Conservation (phyloP, 2,329 filamentous ascomycete genomes). For the Ophiostoma sp. region DNA sequence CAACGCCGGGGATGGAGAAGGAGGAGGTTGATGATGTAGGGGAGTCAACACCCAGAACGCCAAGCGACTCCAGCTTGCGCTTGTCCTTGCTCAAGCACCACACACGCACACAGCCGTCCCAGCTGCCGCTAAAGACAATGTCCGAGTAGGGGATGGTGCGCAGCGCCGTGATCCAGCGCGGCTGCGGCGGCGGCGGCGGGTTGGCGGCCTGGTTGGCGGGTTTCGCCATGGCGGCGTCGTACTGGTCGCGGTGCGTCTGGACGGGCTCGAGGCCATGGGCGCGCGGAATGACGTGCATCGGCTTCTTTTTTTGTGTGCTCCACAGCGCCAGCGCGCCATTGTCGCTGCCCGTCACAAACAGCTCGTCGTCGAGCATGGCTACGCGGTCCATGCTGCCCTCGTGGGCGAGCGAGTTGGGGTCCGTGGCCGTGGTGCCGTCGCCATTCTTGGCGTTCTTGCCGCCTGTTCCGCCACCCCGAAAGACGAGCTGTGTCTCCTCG, state of each 20-base stretch:
- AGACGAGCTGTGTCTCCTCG: conserved; percentile 93
- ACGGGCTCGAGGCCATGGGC: conserved; percentile 84
- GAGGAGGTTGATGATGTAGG: not conserved
- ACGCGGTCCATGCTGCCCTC: conserved; percentile 91
- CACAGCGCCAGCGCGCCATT: conserved; percentile 85
- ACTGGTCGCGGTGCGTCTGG: conserved; percentile 59
- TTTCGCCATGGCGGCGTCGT: conserved; percentile 34
- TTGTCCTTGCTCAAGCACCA: conserved; percentile 88
- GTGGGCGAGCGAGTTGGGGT: conserved; percentile 43
- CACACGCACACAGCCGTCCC: conserved; percentile 83
- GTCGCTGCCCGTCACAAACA: conserved; percentile 91
- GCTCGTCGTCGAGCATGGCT: conserved; percentile 82
- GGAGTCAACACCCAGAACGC: conserved; percentile 53
- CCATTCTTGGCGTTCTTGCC: conserved; percentile 34
- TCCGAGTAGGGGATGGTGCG: conserved; percentile 86
- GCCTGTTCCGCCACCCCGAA: conserved; percentile 73
- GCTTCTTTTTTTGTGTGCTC: conserved; percentile 93
- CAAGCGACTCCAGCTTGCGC: conserved; percentile 70
- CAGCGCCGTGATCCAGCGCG: conserved; percentile 89
- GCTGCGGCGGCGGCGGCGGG: conserved; percentile 65
- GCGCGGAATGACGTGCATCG: conserved; percentile 73
- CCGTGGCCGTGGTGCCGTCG: conserved; percentile 42
- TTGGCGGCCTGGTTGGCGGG: conserved; percentile 72
- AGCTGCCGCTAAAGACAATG: conserved; percentile 85
- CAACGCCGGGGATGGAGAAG: conserved; percentile 57